Evolutionary conservation across 768 basidiomycete species (phyloP).

Genomic region (Leccinum subgranulosum): DNA sequence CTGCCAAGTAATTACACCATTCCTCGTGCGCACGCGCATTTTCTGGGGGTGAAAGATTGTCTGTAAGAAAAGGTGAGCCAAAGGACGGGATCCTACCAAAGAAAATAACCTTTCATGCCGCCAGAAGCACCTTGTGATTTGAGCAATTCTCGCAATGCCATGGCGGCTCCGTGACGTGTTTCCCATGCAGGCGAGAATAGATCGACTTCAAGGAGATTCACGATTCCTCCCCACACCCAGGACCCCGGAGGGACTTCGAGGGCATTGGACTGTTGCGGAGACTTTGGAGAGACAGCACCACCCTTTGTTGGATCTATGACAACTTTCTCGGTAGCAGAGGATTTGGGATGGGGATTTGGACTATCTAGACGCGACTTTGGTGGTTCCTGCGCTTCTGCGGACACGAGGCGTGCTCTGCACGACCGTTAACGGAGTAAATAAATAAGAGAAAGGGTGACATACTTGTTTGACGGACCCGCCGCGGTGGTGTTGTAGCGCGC

Average conservation of each 20-base stretch:
- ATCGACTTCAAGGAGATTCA: slow-evolving; percentile 76
- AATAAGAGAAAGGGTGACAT: slow-evolving; percentile 16
- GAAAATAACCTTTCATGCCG: slow-evolving; percentile 67
- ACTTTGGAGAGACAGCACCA: slow-evolving; percentile 78
- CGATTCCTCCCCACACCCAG: slow-evolving; percentile 88
- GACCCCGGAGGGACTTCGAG: slow-evolving; percentile 69
- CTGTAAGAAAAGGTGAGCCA: slow-evolving; percentile 34
- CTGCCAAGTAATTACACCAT: slow-evolving; percentile 88
- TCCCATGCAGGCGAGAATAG: slow-evolving; percentile 90
- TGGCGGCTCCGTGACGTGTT: slow-evolving; percentile 87
- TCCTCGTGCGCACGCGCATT: slow-evolving; percentile 71
- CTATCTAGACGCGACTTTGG: slow-evolving; percentile 57
- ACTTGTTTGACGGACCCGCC: slow-evolving; percentile 60
- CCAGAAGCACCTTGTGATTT: slow-evolving; percentile 79
- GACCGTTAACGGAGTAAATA: slow-evolving; percentile 2
- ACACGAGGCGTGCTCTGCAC: slow-evolving; percentile 69
- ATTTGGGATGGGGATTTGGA: slow-evolving; percentile 43
- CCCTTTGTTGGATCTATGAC: slow-evolving; percentile 80
- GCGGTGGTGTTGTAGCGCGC: slow-evolving; percentile 62
- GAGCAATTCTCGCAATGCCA: slow-evolving; percentile 86
- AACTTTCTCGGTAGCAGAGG: slow-evolving; percentile 55
- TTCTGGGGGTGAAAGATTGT: slow-evolving; percentile 46
- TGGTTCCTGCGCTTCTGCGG: slow-evolving; percentile 52
- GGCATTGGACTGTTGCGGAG: slow-evolving; percentile 71
- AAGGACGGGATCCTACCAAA: not conserved